Conservation (phyloP, 129 eudicot species). For the Pittosporum tobira region DNA sequence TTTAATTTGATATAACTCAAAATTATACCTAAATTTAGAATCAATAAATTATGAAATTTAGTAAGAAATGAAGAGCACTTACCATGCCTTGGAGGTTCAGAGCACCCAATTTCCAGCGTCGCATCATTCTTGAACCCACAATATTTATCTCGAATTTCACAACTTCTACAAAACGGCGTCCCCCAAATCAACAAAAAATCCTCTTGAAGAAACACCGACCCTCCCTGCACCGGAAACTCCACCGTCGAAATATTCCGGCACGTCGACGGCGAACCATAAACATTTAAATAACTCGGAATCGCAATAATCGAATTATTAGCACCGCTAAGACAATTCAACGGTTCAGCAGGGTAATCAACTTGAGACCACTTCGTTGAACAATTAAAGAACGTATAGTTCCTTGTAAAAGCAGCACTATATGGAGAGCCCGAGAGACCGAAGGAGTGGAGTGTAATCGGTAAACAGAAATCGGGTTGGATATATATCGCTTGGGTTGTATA, state of each 20-base stretch:
- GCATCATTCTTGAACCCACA: constrained; percentile 37
- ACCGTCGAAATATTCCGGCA: constrained; percentile 26
- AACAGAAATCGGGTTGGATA: constrained; percentile 46
- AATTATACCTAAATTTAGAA: background rate
- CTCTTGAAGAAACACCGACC: constrained; percentile 7
- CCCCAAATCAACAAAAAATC: constrained; percentile 48
- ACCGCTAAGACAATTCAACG: constrained; percentile 33
- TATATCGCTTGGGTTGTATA: constrained; percentile 25
- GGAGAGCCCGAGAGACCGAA: constrained; percentile 23
- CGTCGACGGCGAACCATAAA: constrained; percentile 11
- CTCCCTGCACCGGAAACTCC: constrained; percentile 20
- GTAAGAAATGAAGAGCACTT: constrained; percentile 8
- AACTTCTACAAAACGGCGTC: constrained; percentile 40
- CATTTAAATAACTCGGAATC: background rate
- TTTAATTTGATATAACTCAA: too few species aligned
- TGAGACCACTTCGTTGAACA: constrained; percentile 26
- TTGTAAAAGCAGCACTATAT: background rate
- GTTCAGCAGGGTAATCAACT: constrained; percentile 8
- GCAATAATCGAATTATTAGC: constrained; percentile 32
- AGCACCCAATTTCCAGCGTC: constrained; percentile 27
- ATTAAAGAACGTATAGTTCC: constrained; percentile 34
- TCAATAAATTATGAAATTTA: background rate
- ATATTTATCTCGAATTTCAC: constrained; percentile 34
- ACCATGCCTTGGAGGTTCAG: constrained; percentile 14
- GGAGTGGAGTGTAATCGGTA: constrained; percentile 14